A percentile compares a stretch with the other conserved stretches of the same genome.
These are phyloP conservation scores for Rugonectria rugulosa DNA, from an alignment of 2,329 filamentous ascomycete genomes.

Conservation along the genomic window DNA sequence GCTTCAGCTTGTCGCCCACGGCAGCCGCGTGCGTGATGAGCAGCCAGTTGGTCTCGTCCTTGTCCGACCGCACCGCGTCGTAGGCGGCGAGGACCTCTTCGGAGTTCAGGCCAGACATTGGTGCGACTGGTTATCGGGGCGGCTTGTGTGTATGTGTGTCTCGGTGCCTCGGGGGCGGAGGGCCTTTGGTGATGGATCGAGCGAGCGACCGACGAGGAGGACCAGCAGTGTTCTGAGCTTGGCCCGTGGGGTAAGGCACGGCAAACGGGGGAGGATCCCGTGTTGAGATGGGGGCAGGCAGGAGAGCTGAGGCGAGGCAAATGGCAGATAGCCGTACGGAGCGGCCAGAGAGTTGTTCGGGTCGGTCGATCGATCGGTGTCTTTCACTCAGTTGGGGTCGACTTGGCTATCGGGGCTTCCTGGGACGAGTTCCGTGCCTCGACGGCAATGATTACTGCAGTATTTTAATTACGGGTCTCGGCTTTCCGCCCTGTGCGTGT, in stretches of 20 bases:
- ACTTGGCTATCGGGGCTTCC: slow-evolving; percentile 8
- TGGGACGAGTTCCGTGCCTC: not conserved
- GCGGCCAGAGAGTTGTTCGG: not conserved
- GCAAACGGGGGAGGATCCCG: not conserved
- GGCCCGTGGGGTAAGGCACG: not conserved
- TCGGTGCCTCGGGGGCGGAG: not conserved
- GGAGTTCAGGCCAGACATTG: slow-evolving; percentile 64
- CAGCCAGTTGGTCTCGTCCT: slow-evolving; percentile 71
- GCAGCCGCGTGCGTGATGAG: slow-evolving; percentile 67
- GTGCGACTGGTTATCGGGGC: not conserved
- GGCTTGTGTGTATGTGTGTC: not conserved
- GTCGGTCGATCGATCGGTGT: slow-evolving; percentile 8
- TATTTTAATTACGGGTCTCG: not conserved
- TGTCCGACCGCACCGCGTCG: slow-evolving; percentile 72
- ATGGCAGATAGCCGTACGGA: not conserved
- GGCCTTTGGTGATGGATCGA: not conserved
- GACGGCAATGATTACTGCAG: no score
- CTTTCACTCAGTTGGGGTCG: slow-evolving; percentile 11
- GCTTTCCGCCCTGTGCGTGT: not conserved
- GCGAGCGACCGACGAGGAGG: not conserved
- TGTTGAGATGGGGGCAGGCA: not conserved
- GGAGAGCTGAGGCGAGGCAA: not conserved
- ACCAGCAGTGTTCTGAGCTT: not conserved
- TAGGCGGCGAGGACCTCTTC: slow-evolving; percentile 70
- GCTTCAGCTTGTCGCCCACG: slow-evolving; percentile 62